phyloP scores from a whole-genome alignment of 2,329 filamentous ascomycete species.

The Epicoccum sorghinum region DNA sequence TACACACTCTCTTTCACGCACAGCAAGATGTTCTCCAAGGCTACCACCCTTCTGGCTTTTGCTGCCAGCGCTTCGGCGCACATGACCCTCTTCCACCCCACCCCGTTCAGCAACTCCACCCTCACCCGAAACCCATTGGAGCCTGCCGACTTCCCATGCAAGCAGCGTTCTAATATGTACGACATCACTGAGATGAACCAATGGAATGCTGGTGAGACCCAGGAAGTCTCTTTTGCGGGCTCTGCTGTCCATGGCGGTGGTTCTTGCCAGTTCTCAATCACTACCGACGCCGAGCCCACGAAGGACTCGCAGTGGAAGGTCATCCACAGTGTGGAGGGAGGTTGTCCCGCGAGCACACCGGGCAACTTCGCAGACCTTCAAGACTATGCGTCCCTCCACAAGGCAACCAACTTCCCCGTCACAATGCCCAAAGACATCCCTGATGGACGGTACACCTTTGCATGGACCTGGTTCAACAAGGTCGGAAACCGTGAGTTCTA shows the following conservation, averaged over 20 bases:
- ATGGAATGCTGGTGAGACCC: slow-evolving; percentile 59
- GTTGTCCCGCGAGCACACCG: slow-evolving; percentile 70
- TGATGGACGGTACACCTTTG: slow-evolving; percentile 76
- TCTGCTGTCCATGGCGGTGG: slow-evolving; percentile 85
- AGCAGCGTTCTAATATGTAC: slow-evolving; percentile 60
- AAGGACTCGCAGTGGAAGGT: slow-evolving; percentile 76
- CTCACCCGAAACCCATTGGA: slow-evolving; percentile 70
- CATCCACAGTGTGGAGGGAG: slow-evolving; percentile 85
- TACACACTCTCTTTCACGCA: slow-evolving; percentile 24
- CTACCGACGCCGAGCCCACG: slow-evolving; percentile 73
- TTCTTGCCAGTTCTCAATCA: slow-evolving; percentile 87
- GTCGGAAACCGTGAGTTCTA: slow-evolving; percentile 95
- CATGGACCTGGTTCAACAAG: slow-evolving; percentile 95
- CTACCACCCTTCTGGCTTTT: slow-evolving; percentile 60
- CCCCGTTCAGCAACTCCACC: slow-evolving; percentile 61
- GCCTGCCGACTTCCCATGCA: slow-evolving; percentile 79
- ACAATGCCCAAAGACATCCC: slow-evolving; percentile 73
- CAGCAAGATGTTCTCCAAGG: slow-evolving; percentile 57
- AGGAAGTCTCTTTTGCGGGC: slow-evolving; percentile 34
- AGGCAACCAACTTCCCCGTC: slow-evolving; percentile 72
- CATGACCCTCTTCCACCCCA: slow-evolving; percentile 73
- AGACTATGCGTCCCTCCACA: slow-evolving; percentile 37
- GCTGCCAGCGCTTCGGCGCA: slow-evolving; percentile 71
- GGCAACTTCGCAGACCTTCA: slow-evolving; percentile 49
- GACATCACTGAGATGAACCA: slow-evolving; percentile 65